A percentile compares a stretch with the other conserved stretches of the same genome.
phyloP scores from a whole-genome alignment of 495 filamentous ascomycete genomes.

The Penicillium argentinense region DNA sequence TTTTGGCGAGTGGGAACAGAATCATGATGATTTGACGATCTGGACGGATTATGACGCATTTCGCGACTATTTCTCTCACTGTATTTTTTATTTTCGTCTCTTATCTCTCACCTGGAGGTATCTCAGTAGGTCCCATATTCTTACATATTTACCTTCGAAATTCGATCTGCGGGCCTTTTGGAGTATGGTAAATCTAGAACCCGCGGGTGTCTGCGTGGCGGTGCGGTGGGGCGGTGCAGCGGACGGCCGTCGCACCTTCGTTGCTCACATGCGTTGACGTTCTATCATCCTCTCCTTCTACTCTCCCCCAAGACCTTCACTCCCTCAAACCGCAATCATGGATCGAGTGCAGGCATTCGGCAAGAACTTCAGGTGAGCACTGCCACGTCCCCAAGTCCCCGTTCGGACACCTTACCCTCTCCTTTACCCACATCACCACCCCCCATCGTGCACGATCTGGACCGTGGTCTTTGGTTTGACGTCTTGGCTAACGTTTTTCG shows the following conservation, averaged over 20 bases:
- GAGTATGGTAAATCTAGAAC: too few species aligned
- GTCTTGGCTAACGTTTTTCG: conserved; percentile 21
- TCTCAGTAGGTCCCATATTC: too few species aligned
- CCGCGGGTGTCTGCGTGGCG: too few species aligned
- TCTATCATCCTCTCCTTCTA: conserved; percentile 10
- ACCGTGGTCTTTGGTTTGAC: conserved; percentile 26
- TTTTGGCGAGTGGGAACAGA: conserved; percentile 2
- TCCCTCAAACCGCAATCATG: conserved; percentile 42
- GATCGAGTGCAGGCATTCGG: conserved; percentile 72
- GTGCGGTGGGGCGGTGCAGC: conserved; percentile 32
- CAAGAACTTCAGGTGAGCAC: conserved; percentile 67
- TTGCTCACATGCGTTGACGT: conserved; percentile 5
- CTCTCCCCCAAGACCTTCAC: conserved; percentile 3
- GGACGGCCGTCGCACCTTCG: conserved; percentile 15
- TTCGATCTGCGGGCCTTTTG: too few species aligned
- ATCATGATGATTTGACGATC: conserved; percentile 13
- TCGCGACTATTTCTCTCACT: conserved; percentile 1
- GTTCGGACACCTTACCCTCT: not conserved
- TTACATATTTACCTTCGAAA: too few species aligned
- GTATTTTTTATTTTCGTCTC: conserved; percentile 7
- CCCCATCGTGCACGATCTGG: conserved; percentile 9
- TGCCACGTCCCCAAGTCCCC: not conserved
- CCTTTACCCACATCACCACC: not conserved
- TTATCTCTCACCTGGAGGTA: not conserved
- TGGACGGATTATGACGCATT: conserved; percentile 7